A percentile compares a stretch with the other conserved stretches of the same genome.
Conservation (phyloP, 495 filamentous ascomycete species). For the Arthonia radiata region DNA sequence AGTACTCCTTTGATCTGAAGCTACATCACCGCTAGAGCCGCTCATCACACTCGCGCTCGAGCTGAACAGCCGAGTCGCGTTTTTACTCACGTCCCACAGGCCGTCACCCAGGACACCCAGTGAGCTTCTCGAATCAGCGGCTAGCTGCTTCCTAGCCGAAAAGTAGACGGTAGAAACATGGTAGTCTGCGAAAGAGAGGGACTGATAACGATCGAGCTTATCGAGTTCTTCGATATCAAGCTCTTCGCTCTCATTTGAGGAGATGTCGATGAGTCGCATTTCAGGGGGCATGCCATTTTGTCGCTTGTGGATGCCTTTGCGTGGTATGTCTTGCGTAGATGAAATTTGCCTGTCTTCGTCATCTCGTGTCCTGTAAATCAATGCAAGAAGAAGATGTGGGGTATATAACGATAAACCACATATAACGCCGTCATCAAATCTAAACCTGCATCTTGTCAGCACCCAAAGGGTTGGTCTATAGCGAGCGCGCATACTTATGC, state of each 20-base stretch:
- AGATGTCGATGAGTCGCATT: constrained; percentile 69
- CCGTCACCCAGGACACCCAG: constrained; percentile 41
- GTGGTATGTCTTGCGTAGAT: constrained; percentile 22
- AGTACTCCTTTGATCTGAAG: constrained; percentile 8
- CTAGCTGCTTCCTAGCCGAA: constrained; percentile 30
- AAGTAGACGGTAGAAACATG: constrained; percentile 67
- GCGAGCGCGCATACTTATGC: background rate
- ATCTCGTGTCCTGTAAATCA: constrained; percentile 59
- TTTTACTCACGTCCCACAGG: constrained; percentile 59
- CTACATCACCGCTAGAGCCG: constrained; percentile 31
- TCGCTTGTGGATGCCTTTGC: constrained; percentile 34
- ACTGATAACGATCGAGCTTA: constrained; percentile 52
- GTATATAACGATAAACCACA: constrained; percentile 94
- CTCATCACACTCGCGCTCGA: constrained; percentile 68
- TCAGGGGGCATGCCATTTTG: constrained; percentile 64
- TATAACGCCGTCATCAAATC: constrained; percentile 58
- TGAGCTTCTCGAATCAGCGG: constrained; percentile 35
- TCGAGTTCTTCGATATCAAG: constrained; percentile 55
- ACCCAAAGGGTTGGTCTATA: background rate
- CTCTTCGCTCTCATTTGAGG: constrained; percentile 52
- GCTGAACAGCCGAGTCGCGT: constrained; percentile 60
- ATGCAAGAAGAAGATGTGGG: constrained; percentile 64
- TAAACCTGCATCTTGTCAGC: constrained; percentile 1
- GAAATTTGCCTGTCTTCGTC: constrained; percentile 31
- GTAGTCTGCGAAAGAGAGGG: constrained; percentile 74